Conservation (phyloP, 2,329 filamentous ascomycete species). For the Ceratocystis variospora region DNA sequence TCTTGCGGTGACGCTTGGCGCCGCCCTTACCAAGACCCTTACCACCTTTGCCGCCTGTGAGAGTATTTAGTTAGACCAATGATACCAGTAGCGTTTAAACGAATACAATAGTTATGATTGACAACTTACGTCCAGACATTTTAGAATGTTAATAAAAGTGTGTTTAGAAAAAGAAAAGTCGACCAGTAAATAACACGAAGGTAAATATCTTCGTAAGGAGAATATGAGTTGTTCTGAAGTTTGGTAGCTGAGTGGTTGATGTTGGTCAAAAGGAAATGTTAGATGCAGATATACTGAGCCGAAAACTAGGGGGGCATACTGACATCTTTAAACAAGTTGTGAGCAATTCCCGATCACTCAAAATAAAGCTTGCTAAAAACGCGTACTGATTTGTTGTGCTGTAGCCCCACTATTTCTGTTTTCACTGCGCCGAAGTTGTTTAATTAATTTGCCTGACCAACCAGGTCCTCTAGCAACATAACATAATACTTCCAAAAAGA, state of each 20-base stretch:
- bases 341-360: slow-evolving; percentile 14
- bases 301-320: background rate
- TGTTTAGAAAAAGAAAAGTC: background rate
- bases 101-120: background rate
- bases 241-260: background rate
- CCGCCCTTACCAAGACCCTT: slow-evolving; percentile 97
- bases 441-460: background rate
- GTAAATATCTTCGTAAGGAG: background rate
- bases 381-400: background rate
- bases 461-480: background rate
- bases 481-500: slow-evolving; percentile 1
- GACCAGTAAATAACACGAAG: background rate
- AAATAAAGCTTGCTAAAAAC: background rate
- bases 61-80: background rate
- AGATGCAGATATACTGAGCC: no score
- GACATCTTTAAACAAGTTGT: slow-evolving; percentile 15
- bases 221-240: background rate
- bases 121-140: slow-evolving; percentile 21
- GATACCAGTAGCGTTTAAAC: background rate
- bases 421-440: background rate
- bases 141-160: background rate
- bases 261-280: background rate
- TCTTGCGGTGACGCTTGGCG: slow-evolving; percentile 98
- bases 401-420: background rate
- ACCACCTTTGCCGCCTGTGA: slow-evolving; percentile 76